These are phyloP conservation scores for Sporothrix pallida DNA, from an alignment of 2,329 filamentous ascomycete species.

Conservation along the genomic window DNA sequence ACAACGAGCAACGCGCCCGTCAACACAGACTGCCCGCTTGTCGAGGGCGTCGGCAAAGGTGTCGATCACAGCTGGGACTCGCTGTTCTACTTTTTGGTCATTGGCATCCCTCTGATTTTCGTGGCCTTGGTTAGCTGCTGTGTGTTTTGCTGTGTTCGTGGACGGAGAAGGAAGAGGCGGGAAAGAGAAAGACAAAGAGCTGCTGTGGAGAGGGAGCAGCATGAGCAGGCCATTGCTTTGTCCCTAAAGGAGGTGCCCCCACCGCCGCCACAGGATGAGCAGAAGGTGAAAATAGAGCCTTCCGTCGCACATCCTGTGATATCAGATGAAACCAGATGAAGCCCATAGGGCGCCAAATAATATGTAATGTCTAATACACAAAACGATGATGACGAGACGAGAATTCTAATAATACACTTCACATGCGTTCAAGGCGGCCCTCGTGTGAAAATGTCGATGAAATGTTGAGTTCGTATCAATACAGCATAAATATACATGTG, in stretches of 20 bases:
- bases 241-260: background rate
- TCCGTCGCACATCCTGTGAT: too few species aligned
- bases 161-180: background rate
- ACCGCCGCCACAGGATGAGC: too few species aligned
- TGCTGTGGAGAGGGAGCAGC: background rate
- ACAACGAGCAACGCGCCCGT: slow-evolving; percentile 1
- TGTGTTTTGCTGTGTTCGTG: background rate
- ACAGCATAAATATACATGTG: too few species aligned
- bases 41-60: slow-evolving; percentile 9
- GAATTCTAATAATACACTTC: too few species aligned
- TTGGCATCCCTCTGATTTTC: background rate
- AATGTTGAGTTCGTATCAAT: too few species aligned
- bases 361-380: too few species aligned
- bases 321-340: too few species aligned
- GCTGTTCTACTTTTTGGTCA: background rate
- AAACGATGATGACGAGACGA: too few species aligned
- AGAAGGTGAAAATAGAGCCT: too few species aligned
- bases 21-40: slow-evolving; percentile 10
- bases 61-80: background rate
- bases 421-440: too few species aligned
- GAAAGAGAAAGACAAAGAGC: background rate
- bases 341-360: too few species aligned
- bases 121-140: background rate
- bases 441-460: too few species aligned
- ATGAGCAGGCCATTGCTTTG: background rate